Percentiles rank a stretch among this genome's conserved stretches.
Evolutionary conservation across 805 yeast species (phyloP).

Genomic region (Ogataea salicorniae): DNA sequence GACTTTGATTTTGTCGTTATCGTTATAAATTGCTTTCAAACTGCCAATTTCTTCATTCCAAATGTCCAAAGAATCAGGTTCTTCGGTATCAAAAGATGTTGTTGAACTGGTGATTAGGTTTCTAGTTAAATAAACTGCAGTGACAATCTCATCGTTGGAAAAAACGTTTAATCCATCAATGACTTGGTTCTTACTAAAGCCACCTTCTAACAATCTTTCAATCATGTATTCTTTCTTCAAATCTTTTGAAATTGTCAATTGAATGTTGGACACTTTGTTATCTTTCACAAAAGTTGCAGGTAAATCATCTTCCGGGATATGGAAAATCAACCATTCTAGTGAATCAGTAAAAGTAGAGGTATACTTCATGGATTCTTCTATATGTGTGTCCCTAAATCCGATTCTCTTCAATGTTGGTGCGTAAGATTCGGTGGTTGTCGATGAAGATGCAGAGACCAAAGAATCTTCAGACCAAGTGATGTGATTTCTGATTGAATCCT

Average conservation of each 20-base stretch:
- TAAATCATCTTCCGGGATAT: constrained; percentile 91
- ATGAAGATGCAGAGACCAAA: background rate
- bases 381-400: constrained; percentile 69
- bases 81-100: constrained; percentile 6
- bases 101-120: constrained; percentile 24
- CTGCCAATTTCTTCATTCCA: constrained; percentile 81
- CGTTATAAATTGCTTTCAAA: constrained; percentile 48
- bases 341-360: constrained; percentile 45
- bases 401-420: constrained; percentile 28
- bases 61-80: constrained; percentile 27
- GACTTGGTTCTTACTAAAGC: constrained; percentile 64
- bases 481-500: constrained; percentile 52
- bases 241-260: constrained; percentile 49
- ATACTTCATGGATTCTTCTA: constrained; percentile 65
- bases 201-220: constrained; percentile 57
- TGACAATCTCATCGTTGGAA: constrained; percentile 40
- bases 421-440: background rate
- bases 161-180: constrained; percentile 39
- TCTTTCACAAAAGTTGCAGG: constrained; percentile 61
- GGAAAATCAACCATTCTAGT: constrained; percentile 75
- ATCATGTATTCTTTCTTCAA: constrained; percentile 52
- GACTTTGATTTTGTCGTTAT: constrained; percentile 35
- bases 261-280: constrained; percentile 51
- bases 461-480: constrained; percentile 45
- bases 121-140: constrained; percentile 48